Conservation (phyloP, 2,329 filamentous ascomycete genomes). For the Venturia carpophila region DNA sequence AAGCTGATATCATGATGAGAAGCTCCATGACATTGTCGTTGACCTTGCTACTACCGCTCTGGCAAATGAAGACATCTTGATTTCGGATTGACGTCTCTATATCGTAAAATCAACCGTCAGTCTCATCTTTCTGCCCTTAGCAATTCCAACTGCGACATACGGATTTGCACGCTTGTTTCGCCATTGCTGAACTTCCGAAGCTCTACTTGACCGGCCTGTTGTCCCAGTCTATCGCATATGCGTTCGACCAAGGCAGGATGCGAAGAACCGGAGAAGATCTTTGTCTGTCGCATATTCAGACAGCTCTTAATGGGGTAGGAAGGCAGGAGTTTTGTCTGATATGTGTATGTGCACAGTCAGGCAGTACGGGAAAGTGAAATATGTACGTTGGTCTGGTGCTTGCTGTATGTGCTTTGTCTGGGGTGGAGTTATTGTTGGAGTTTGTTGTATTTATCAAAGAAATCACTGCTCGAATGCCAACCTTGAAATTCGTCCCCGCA, state of each 20-base stretch:
- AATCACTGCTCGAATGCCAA: not conserved
- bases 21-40: slow-evolving; percentile 99
- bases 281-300: slow-evolving; percentile 52
- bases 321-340: not conserved
- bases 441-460: not conserved
- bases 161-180: slow-evolving; percentile 61
- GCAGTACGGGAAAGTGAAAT: too few species aligned
- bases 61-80: slow-evolving; percentile 97
- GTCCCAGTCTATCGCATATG: slow-evolving; percentile 59
- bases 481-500: not conserved
- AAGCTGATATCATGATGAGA: slow-evolving; percentile 97
- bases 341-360: not conserved
- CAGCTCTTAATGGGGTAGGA: not conserved
- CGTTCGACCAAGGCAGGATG: slow-evolving; percentile 56
- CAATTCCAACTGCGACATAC: slow-evolving; percentile 27
- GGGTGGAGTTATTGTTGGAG: not conserved
- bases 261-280: slow-evolving; percentile 60
- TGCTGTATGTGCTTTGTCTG: not conserved
- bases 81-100: slow-evolving; percentile 68
- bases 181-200: slow-evolving; percentile 62
- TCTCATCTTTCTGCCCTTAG: not conserved
- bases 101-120: not conserved
- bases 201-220: slow-evolving; percentile 50
- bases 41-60: slow-evolving; percentile 91
- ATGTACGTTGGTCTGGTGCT: not conserved